phyloP scores from a whole-genome alignment of 2,329 filamentous ascomycete species.

The Aspergillus vadensis region DNA sequence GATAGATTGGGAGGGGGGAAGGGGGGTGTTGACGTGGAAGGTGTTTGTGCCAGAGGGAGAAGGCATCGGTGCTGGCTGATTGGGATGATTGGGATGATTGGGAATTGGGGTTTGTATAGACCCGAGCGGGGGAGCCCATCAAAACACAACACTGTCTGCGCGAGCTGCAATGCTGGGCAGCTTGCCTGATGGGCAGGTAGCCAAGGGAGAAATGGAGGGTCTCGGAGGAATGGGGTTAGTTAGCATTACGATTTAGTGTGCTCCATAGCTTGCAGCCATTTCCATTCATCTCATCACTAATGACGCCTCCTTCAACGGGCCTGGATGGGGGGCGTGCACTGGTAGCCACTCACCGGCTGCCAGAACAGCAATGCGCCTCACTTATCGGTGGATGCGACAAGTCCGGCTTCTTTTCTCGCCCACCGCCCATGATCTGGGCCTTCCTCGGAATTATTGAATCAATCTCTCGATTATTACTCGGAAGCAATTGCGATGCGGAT shows the following conservation, averaged over 20 bases:
- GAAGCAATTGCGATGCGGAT: neutral
- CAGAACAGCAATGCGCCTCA: constrained; percentile 25
- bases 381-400: constrained; percentile 17
- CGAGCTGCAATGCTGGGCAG: neutral
- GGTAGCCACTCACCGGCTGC: constrained; percentile 20
- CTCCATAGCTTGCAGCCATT: neutral
- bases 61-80: neutral
- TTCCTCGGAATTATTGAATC: neutral
- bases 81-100: too few species aligned
- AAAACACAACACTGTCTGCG: neutral
- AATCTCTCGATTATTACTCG: neutral
- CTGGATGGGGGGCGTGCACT: constrained; percentile 1
- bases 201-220: neutral
- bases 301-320: neutral
- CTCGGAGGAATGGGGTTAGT: neutral
- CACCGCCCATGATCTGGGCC: neutral
- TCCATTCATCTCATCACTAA: neutral
- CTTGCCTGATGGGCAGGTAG: neutral
- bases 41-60: neutral
- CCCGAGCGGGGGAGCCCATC: neutral
- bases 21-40: neutral
- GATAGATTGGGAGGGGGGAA: neutral
- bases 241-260: neutral
- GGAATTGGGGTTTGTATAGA: neutral
- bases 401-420: constrained; percentile 1